Evolutionary conservation across 2,329 filamentous ascomycete species (phyloP), one percentile per base, ranked within the genome.

Genomic region (Colletotrichum sp.): DNA sequence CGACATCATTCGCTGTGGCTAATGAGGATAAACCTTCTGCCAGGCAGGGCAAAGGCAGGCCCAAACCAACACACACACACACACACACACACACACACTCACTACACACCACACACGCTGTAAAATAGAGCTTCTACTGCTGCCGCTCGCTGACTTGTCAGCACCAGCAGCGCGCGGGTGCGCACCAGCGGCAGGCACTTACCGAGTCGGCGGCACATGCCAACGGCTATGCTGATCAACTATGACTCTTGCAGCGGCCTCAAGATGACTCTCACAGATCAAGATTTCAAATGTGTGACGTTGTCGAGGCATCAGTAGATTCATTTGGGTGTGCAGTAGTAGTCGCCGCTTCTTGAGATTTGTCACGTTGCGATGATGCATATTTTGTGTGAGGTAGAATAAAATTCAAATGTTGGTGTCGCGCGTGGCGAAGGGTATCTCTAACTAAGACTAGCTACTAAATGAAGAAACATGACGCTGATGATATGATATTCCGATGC

Each of bases 401-500:
- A 74, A 52, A 71, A 76, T 71, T 74, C 64, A 69, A 66, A 66
- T 76, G 36, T 70, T 72, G 64, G 13, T 76, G 74, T 74, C 71
- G 71, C 74, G 36, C 71, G 63, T 66, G 71, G 71, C 71, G 74
- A 68, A 75, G 74, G 74, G 74, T 76, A 76, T 76, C 74, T 76
- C 74, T 55, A 63, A 74, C 74, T 76, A 76, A 67, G 65, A 25
- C 65, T 74, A 70, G 59, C 12, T 72, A 67, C 25, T 59, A 64
- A 66, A 52, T 25, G 25, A 44, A 48, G 44, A 75, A 36, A 39
- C 32, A 65, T 75, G 69, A 66, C 57, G 71, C 65, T 70, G n/a
- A 66, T 70, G 25, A 25, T 60, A 13, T 68, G 55, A 69, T 75
- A 57, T 36, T 64, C 65, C 74, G 70, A 66, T 76, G 44, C 72